Percentiles rank a stretch among this genome's conserved stretches.
phyloP scores from a whole-genome alignment of 2,329 filamentous ascomycete species.

The Aspergillus sp. region DNA sequence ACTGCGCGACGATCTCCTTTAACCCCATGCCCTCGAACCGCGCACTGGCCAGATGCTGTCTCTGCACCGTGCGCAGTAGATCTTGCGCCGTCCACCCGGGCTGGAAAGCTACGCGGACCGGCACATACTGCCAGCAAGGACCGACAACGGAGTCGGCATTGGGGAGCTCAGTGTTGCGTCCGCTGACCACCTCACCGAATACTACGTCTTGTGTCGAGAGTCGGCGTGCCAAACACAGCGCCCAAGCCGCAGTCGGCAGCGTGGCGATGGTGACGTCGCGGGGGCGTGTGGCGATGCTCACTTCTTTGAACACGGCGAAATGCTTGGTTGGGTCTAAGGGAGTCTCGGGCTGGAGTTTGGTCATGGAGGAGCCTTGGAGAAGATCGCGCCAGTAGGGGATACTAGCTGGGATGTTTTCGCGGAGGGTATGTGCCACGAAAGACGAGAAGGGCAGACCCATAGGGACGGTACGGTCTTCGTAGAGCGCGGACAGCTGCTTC shows the following conservation, averaged over 20 bases:
- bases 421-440: conserved; percentile 28
- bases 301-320: conserved; percentile 9
- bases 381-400: conserved; percentile 48
- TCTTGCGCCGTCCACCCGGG: conserved; percentile 44
- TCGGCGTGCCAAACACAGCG: conserved; percentile 53
- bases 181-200: conserved; percentile 61
- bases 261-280: conserved; percentile 57
- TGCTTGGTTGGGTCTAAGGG: conserved; percentile 4
- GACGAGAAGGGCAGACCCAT: conserved; percentile 33
- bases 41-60: conserved; percentile 50
- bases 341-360: conserved; percentile 12
- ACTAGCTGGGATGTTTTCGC: conserved; percentile 38
- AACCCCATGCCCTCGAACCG: conserved; percentile 50
- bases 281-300: conserved; percentile 44
- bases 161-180: conserved; percentile 52
- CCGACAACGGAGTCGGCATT: conserved; percentile 54
- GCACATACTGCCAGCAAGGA: conserved; percentile 52
- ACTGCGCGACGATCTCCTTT: conserved; percentile 44
- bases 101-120: conserved; percentile 55
- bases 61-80: conserved; percentile 47
- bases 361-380: conserved; percentile 49
- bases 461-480: conserved; percentile 26
- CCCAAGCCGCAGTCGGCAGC: conserved; percentile 60
- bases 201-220: conserved; percentile 50
- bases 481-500: conserved; percentile 53